These are phyloP conservation scores for Xylariaceae sp. DNA, from an alignment of 2,329 filamentous ascomycete species.

Conservation along the genomic window DNA sequence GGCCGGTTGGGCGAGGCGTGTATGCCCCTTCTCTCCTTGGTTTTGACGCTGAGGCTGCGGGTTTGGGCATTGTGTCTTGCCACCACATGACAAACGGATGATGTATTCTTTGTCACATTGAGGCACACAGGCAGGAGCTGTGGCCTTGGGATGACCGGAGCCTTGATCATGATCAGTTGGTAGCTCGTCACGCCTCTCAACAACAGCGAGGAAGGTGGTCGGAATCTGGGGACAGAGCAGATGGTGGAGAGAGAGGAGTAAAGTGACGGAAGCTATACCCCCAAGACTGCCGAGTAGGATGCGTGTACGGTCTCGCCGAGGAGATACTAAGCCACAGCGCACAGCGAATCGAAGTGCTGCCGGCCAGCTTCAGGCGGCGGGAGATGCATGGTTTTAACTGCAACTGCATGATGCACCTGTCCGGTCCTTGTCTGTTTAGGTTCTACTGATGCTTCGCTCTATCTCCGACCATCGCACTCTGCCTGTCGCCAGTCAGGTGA, in stretches of 20 bases:
- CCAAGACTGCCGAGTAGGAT: too few species aligned
- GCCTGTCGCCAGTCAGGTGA: not conserved
- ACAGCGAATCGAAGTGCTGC: too few species aligned
- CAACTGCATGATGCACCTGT: too few species aligned
- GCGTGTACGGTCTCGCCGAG: too few species aligned
- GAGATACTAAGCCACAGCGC: too few species aligned
- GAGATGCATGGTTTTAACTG: slow-evolving; percentile 8
- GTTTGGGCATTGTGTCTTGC: slow-evolving; percentile 10
- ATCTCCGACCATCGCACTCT: slow-evolving; percentile 22
- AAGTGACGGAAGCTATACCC: too few species aligned
- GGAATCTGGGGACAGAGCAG: too few species aligned
- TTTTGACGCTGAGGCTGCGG: slow-evolving; percentile 8
- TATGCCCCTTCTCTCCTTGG: slow-evolving; percentile 16
- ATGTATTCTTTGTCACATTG: slow-evolving; percentile 10
- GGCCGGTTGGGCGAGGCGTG: slow-evolving; percentile 15
- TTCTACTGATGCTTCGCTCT: slow-evolving; percentile 8
- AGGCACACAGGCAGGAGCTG: slow-evolving; percentile 13
- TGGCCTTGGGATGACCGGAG: slow-evolving; percentile 14
- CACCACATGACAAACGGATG: slow-evolving; percentile 14
- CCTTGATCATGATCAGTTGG: slow-evolving; percentile 18
- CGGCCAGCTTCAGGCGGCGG: too few species aligned
- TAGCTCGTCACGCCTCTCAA: too few species aligned
- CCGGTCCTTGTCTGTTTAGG: slow-evolving; percentile 7
- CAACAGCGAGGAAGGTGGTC: too few species aligned
- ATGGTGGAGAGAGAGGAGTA: too few species aligned